Base-by-base conservation (phyloP, 1,284 basidiomycete genomes). In the Irpex rosettiformis region DNA sequence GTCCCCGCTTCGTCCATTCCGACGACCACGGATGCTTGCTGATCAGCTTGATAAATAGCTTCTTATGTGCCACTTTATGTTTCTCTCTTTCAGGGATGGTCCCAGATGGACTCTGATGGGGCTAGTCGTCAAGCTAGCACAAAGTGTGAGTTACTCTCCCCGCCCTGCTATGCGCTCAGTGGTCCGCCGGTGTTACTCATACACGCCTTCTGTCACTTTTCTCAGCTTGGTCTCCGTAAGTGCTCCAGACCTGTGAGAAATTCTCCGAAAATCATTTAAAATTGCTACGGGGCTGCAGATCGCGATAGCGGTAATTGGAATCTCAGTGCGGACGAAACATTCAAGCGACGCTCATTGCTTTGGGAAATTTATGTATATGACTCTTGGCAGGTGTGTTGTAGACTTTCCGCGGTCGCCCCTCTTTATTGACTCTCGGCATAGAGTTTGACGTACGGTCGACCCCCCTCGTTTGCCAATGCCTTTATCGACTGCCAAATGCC, bases 31-130 rank as follows among this genome's bases (percentile, higher is more conserved):
- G 70, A 69, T 63, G 67, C 58, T 66, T 66, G 61, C 66, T 70
- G 61, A 65, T 63, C 55, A 21, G 54, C 11, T 24, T 10, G 7
- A 24, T 24, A 58, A 54, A 43, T 64, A 86, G 85, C 67, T 87
- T n/a, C 68, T 88, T 52, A 86, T 87, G 82, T 84, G 81, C 64
- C 85, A 88, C 66, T 87, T 80, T 67, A 86, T 88, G 84, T 87
- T 87, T 66, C 71, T 84, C 56, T 78, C 81, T 28, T 82, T 86
- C 65, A 82, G 85, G 66, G 82, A 83, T 54, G 78, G 79, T n/a
- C 81, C 84, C 22, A 76, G 85, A 62, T 88, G 86, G 86, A 79
- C 83, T 24, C 71, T 84, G 52, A 86, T 87, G 84, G 86, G 86
- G 48, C 75, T 86, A 29, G 79, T 84, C 10, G 82, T 86, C 40